Base-by-base conservation (phyloP, 2,329 filamentous ascomycete species). In the Helotiales sp. region DNA sequence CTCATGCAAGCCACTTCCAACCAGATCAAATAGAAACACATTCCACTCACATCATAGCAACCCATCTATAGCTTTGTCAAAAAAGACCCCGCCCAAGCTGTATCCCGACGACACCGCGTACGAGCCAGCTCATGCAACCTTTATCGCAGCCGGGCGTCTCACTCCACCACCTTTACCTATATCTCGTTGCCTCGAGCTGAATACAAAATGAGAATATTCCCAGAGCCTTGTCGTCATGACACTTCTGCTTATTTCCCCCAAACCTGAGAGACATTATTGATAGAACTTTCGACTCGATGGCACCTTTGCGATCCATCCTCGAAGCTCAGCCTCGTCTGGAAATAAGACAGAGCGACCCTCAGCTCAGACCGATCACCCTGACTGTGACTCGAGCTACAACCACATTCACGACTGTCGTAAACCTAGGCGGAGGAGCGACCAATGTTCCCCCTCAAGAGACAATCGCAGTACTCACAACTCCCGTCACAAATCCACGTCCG, bases 331-430 rank as follows among this genome's bases (percentile, higher is more conserved):
- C 49, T 63, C 61, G 50, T 55, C 59, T 66, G 6, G 54, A 62
- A 24, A n/a, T 28, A 47, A 64, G 65, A 62, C 61, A 67, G 40
- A 61, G 52, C 54, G 45, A 66, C 20, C 32, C 61, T 30, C 22
- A 62, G 49, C 49, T 52, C 13, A 28, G 24, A 3, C 54, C 32
- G 17, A 61, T 70, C 3, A 68, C 64, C 8, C 57, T 70, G 3
- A 66, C 66, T 2, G 45, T 71, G 10, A 65, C 59, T n/a, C 67
- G 45, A 20, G 30, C 49, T 28, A 58, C 63, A 52, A 69, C 64
- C 4, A 67, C 63, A 11, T 67, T 67, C 34, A 70, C 63, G 3
- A 59, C 62, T 11, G 69, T 43, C 4, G 40, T 71, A n/a, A 45
- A 57, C n/a, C 49, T 72, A 11, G 37, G 57, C 24, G 47, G 47